Evolutionary conservation across 345 rosid species (phyloP).

Genomic region (Carallia brachiata): DNA sequence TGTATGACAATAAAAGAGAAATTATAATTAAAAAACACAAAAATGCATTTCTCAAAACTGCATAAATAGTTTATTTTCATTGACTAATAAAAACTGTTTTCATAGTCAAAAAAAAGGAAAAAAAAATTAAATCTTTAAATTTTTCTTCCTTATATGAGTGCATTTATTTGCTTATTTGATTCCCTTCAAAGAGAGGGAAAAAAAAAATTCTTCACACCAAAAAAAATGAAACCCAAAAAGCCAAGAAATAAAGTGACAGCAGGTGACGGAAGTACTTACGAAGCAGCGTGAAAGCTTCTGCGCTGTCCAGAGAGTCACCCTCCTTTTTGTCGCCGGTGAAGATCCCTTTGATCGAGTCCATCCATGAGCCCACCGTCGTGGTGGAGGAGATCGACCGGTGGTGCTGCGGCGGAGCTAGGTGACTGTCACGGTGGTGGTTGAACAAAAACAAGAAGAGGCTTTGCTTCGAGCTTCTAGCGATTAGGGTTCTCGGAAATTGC

Average conservation of each 20-base stretch:
- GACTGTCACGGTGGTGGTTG: slow-evolving; percentile 6
- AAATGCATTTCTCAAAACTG: too few relatives aligned
- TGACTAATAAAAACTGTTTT: too few relatives aligned
- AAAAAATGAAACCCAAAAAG: not conserved
- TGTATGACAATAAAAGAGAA: too few relatives aligned
- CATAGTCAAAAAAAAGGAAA: too few relatives aligned
- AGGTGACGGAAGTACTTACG: slow-evolving; percentile 38
- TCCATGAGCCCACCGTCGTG: slow-evolving; percentile 56
- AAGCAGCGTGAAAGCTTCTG: slow-evolving; percentile 68
- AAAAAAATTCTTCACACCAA: not conserved
- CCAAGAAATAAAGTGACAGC: not conserved
- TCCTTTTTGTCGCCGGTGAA: slow-evolving; percentile 63
- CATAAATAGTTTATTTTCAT: too few relatives aligned
- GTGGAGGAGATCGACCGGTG: slow-evolving; percentile 61
- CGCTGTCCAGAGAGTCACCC: slow-evolving; percentile 33
- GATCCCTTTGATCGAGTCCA: slow-evolving; percentile 78
- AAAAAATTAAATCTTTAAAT: too few relatives aligned
- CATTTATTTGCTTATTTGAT: not conserved
- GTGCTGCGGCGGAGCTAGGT: slow-evolving; percentile 31
- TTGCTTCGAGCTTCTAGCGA: not conserved
- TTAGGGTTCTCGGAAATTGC: slow-evolving; percentile 5
- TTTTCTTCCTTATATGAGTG: too few relatives aligned
- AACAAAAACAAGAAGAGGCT: not conserved
- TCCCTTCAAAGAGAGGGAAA: not conserved
- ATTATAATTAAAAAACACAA: too few relatives aligned